These are phyloP conservation scores for Fusarium austroafricanum DNA, from an alignment of 2,329 filamentous ascomycete species.

Conservation along the genomic window DNA sequence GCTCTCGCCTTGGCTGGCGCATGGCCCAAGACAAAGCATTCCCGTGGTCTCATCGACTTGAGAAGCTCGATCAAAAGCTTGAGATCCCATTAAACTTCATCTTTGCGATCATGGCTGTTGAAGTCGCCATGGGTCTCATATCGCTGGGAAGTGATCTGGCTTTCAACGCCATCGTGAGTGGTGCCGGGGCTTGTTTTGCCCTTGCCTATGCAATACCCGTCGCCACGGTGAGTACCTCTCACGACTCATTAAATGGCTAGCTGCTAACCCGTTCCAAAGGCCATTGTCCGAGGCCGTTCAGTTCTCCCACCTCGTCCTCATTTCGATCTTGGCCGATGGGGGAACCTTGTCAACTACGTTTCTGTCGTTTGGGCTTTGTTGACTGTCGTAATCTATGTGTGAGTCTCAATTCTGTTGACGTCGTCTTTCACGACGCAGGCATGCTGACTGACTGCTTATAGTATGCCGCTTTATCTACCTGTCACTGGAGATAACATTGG, in stretches of 20 bases:
- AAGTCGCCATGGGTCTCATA: conserved; percentile 15
- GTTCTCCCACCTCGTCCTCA: conserved; percentile 4
- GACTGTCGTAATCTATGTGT: conserved; percentile 11
- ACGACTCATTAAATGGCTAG: rapidly evolving
- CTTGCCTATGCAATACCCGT: conserved; percentile 20
- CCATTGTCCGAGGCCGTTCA: conserved; percentile 7
- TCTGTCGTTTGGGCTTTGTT: conserved; percentile 12
- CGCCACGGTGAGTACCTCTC: background rate
- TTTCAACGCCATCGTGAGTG: conserved; percentile 22
- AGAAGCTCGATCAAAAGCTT: background rate
- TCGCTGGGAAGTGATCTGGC: conserved; percentile 16
- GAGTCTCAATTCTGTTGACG: background rate
- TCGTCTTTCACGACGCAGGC: rapidly evolving
- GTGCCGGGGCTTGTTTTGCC: background rate
- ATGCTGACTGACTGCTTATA: background rate
- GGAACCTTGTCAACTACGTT: conserved; percentile 9
- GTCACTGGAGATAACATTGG: conserved; percentile 10
- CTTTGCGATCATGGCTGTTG: background rate
- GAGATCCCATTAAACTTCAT: conserved; percentile 17
- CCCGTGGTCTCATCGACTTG: conserved; percentile 7
- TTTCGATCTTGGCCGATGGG: conserved; percentile 20
- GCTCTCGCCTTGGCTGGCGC: conserved; percentile 23
- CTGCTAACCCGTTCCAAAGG: background rate
- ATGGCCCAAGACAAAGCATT: conserved; percentile 25
- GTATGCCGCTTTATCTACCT: conserved; percentile 19